Evolutionary conservation across 768 basidiomycete genomes (phyloP), one percentile per base, ranked within the genome.

Genomic region (Arthromyces matolae): DNA sequence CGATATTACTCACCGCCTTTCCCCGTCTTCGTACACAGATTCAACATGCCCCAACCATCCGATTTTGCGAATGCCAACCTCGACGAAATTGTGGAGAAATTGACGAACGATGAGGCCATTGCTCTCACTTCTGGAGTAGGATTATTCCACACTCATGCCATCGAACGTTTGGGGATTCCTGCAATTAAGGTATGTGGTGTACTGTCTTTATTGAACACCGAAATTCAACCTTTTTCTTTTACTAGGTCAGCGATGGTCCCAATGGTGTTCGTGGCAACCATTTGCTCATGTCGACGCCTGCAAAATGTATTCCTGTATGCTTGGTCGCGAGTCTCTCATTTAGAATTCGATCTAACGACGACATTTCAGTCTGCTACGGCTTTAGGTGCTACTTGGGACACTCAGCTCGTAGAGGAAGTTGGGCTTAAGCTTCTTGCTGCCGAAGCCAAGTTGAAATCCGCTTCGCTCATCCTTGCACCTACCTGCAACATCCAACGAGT

Each of bases 401-500:
- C 76, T 0, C 68, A 79, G 19, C 77, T 89, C 36, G 72, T 91
- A 20, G 68, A 82, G 47, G 65, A 77, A 55, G 76, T 83, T 14
- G 88, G 83, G 2, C 60, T 71, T 33, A 79, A 80, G 58, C 71
- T 90, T 14, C 73, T 90, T 16, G 87, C 86, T 1, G 64, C 71
- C 12, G 89, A 90, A 62, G 82, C 85, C 3, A 89, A 85, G 64
- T 70, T 86, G 40, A 73, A 80, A 36, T 76, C 83, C 2, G 83
- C 84, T 8, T 82, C 84, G 10, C 64, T 88, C 2, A 69, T 89
- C 24, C 77, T 91, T 14, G 90, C 83, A 0, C 90, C 89, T 0
- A 92, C 89, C 0, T 86, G 85, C 61, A 92, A 93, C 60, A 89
- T 89, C 41, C 89, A 90, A 64, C 78, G 90, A 52, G 67, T 55